Evolutionary conservation across 371 early-diverging fungal species (phyloP).

Genomic region (Mucor piriformis): DNA sequence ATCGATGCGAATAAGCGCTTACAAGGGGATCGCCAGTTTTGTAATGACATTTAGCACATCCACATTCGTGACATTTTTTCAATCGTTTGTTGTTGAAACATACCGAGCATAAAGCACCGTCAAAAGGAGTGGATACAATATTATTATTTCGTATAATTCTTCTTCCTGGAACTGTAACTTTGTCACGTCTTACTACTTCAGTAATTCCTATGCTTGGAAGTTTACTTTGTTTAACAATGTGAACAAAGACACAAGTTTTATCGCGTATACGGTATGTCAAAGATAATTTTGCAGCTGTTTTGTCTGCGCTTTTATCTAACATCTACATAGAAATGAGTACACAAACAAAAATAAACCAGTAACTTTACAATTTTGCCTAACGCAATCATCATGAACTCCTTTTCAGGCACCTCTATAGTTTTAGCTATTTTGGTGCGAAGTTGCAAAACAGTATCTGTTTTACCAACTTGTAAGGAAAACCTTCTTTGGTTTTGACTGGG

Average conservation of each 20-base stretch:
- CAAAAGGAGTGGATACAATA: constrained; percentile 5
- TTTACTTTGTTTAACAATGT: not conserved
- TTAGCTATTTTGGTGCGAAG: constrained; percentile 21
- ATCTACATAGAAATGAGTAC: constrained; percentile 11
- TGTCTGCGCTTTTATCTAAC: constrained; percentile 22
- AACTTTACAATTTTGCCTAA: constrained; percentile 37
- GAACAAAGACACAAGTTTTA: constrained; percentile 27
- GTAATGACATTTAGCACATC: constrained; percentile 51
- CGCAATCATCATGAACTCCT: constrained; percentile 27
- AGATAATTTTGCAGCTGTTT: constrained; percentile 17
- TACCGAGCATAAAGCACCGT: constrained; percentile 5
- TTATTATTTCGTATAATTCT: not conserved
- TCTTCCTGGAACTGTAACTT: not conserved
- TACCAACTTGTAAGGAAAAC: not conserved
- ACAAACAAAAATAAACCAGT: not conserved
- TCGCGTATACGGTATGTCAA: constrained; percentile 31
- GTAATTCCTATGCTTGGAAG: not conserved
- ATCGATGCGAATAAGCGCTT: not conserved
- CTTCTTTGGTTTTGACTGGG: constrained; percentile 19
- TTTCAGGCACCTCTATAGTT: not conserved
- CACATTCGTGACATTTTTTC: constrained; percentile 51
- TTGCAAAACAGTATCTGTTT: constrained; percentile 21
- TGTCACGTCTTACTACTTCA: not conserved
- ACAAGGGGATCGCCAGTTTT: constrained; percentile 62
- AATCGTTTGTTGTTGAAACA: constrained; percentile 57